phyloP scores from a whole-genome alignment of 2,329 filamentous ascomycete genomes.

The Aspergillus sergii region DNA sequence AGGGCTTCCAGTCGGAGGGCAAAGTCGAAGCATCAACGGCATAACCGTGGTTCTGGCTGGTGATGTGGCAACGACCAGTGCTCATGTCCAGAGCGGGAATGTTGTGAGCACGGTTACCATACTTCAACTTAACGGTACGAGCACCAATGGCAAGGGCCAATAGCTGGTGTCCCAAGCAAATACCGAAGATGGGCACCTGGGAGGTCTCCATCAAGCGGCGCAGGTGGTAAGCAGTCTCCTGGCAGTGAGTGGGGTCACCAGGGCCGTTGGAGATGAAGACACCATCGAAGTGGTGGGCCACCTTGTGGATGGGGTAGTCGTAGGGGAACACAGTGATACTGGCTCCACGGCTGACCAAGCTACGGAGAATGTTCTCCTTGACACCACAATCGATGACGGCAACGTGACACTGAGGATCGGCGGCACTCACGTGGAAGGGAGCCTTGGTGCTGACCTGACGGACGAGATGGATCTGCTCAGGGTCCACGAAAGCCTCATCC shows the following conservation, averaged over 20 bases:
- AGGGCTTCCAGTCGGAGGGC: conserved; percentile 88
- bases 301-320: conserved; percentile 97
- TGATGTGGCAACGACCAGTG: conserved; percentile 97
- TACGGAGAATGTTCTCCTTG: conserved; percentile 99
- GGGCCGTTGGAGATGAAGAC: conserved; percentile 99
- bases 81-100: conserved; percentile 93
- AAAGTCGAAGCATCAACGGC: conserved; percentile 86
- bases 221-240: conserved; percentile 90
- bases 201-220: conserved; percentile 87
- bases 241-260: conserved; percentile 96
- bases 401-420: conserved; percentile 81
- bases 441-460: conserved; percentile 97
- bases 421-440: conserved; percentile 90
- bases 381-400: conserved; percentile 97
- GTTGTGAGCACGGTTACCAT: conserved; percentile 98
- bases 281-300: conserved; percentile 95
- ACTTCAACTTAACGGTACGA: conserved; percentile 95
- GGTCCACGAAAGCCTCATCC: conserved; percentile 94
- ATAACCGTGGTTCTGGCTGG: conserved; percentile 97
- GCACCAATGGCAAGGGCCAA: conserved; percentile 87
- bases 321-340: conserved; percentile 94
- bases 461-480: conserved; percentile 94
- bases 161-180: conserved; percentile 96
- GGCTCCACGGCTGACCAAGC: conserved; percentile 85
- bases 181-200: conserved; percentile 92